Conservation (phyloP, 768 basidiomycete genomes). For the Tricholoma hemisulphureum region DNA sequence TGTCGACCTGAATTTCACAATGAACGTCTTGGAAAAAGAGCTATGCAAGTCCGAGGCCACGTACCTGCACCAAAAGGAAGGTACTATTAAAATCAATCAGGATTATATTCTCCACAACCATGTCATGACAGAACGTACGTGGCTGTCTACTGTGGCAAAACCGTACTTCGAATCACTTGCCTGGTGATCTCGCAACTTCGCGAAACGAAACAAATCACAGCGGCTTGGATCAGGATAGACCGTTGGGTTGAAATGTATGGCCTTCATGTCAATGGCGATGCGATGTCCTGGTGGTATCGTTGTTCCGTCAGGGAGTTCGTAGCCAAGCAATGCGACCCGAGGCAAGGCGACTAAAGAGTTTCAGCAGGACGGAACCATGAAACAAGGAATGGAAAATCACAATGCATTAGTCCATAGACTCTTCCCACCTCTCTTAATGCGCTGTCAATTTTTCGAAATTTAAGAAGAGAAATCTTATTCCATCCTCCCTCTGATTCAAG, state of each 20-base stretch:
- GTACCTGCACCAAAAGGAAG: conserved; percentile 40
- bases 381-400: conserved; percentile 14
- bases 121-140: conserved; percentile 22
- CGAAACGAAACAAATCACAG: conserved; percentile 38
- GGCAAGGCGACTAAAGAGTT: conserved; percentile 28
- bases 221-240: conserved; percentile 34
- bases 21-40: background rate
- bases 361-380: background rate
- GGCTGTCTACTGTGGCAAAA: conserved; percentile 34
- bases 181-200: conserved; percentile 30
- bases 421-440: conserved; percentile 36
- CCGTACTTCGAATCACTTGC: conserved; percentile 31
- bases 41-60: background rate
- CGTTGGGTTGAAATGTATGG: conserved; percentile 33
- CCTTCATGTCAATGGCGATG: conserved; percentile 34
- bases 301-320: conserved; percentile 31
- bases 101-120: no score
- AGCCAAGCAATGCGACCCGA: conserved; percentile 27
- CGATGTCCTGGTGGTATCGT: conserved; percentile 31
- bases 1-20: conserved; percentile 27
- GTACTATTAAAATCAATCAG: conserved; percentile 23
- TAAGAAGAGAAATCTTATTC: conserved; percentile 33
- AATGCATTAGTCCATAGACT: conserved; percentile 34
- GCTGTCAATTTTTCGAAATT: conserved; percentile 36
- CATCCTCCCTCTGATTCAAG: conserved; percentile 36